Evolutionary conservation across 352 stramenopile genomes (phyloP).

Genomic region (Globisporangium nagaii): DNA sequence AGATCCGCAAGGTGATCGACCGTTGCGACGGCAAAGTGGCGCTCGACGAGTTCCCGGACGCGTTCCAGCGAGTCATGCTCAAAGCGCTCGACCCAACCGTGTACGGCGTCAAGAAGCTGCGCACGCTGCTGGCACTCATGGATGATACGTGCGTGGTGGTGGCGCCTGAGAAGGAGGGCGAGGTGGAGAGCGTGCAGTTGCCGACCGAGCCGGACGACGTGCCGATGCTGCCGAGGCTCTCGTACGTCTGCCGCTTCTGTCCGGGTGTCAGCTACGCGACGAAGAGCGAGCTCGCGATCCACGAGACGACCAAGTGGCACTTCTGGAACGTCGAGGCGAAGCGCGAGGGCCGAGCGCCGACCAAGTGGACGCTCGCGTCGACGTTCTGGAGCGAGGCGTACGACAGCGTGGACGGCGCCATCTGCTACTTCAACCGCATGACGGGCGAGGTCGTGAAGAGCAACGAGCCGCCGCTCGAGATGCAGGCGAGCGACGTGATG

Average conservation of each 20-base stretch:
- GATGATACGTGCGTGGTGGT: slow-evolving; percentile 50
- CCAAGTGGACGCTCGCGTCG: slow-evolving; percentile 48
- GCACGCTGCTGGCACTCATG: slow-evolving; percentile 50
- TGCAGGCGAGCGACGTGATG: slow-evolving; percentile 66
- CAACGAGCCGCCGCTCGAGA: slow-evolving; percentile 44
- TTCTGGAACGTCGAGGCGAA: slow-evolving; percentile 58
- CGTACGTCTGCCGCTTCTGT: slow-evolving; percentile 53
- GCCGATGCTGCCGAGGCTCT: slow-evolving; percentile 39
- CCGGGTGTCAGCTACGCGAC: slow-evolving; percentile 65
- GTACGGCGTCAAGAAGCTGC: slow-evolving; percentile 79
- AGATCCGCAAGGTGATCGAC: slow-evolving; percentile 70
- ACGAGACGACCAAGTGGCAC: slow-evolving; percentile 80
- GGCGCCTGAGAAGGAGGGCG: slow-evolving; percentile 33
- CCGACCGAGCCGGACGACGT: slow-evolving; percentile 33
- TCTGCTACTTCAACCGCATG: slow-evolving; percentile 75
- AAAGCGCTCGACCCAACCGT: slow-evolving; percentile 45
- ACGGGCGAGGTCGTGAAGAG: slow-evolving; percentile 50
- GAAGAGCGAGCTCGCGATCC: slow-evolving; percentile 40
- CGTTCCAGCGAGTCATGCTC: slow-evolving; percentile 64
- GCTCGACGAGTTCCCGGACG: slow-evolving; percentile 37
- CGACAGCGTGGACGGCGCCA: slow-evolving; percentile 44
- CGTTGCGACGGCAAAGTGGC: slow-evolving; percentile 41
- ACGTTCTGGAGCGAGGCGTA: slow-evolving; percentile 77
- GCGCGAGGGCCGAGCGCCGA: slow-evolving; percentile 23
- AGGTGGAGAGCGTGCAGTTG: slow-evolving; percentile 64